Evolutionary conservation across 1,284 basidiomycete genomes (phyloP).

Genomic region (Austroboletus novae-zelandiae): DNA sequence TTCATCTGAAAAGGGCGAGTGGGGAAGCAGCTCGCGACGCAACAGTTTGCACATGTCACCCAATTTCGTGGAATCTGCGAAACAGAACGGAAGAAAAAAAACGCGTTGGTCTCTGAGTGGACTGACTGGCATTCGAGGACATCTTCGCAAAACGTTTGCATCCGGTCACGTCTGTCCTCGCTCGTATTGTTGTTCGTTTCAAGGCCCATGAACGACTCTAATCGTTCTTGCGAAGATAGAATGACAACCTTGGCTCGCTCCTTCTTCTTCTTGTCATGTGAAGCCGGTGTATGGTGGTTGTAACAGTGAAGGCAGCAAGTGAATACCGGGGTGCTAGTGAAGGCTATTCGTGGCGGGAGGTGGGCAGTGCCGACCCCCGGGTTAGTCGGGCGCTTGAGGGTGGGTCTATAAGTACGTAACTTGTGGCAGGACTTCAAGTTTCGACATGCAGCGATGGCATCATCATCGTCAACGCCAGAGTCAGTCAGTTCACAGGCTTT

Average conservation of each 20-base stretch:
- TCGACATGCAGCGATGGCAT: no score
- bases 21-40: conserved; percentile 64
- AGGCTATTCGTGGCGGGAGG: no score
- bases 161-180: conserved; percentile 60
- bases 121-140: conserved; percentile 62
- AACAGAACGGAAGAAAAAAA: neutral
- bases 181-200: conserved; percentile 31
- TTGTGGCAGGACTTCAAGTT: no score
- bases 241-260: conserved; percentile 26
- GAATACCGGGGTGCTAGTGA: no score
- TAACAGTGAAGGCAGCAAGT: no score
- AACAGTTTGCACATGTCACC: conserved; percentile 58
- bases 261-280: conserved; percentile 44
- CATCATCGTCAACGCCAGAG: no score
- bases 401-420: no score
- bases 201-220: conserved; percentile 75
- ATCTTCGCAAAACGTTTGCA: conserved; percentile 64
- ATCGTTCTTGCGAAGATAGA: conserved; percentile 45
- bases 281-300: no score
- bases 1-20: conserved; percentile 55
- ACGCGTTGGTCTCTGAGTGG: neutral
- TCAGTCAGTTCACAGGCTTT: no score
- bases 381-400: no score
- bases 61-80: conserved; percentile 55
- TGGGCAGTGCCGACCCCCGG: no score